Evolutionary conservation across 2,329 filamentous ascomycete species (phyloP).

Genomic region (Colletotrichum phormii): DNA sequence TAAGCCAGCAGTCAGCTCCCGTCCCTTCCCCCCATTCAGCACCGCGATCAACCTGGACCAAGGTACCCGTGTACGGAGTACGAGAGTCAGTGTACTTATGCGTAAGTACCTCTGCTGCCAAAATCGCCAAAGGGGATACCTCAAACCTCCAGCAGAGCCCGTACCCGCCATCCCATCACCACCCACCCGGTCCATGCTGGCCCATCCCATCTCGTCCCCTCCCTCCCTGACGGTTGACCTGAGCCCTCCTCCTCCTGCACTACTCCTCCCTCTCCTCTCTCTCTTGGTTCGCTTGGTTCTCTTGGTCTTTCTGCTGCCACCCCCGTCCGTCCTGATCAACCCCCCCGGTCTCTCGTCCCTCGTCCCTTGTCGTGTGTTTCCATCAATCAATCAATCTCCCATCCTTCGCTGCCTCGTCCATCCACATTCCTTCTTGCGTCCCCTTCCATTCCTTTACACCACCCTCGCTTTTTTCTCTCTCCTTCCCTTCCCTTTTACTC

Average conservation of each 20-base stretch:
- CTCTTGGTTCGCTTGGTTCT: neutral
- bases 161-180: slow-evolving; percentile 19
- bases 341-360: slow-evolving; percentile 9
- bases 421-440: slow-evolving; percentile 39
- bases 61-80: too few relatives aligned
- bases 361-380: slow-evolving; percentile 38
- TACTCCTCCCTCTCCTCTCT: neutral
- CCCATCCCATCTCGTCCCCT: slow-evolving; percentile 27
- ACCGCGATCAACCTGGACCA: neutral
- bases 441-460: slow-evolving; percentile 38
- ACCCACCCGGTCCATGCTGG: neutral
- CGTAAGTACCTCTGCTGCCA: neutral
- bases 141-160: neutral
- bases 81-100: neutral
- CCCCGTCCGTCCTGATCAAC: slow-evolving; percentile 17
- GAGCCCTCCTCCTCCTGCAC: neutral
- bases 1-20: slow-evolving; percentile 1
- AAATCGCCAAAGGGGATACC: too few relatives aligned
- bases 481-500: slow-evolving; percentile 32
- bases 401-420: slow-evolving; percentile 36
- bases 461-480: slow-evolving; percentile 31
- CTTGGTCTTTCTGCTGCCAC: slow-evolving; percentile 19
- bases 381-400: slow-evolving; percentile 39
- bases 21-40: neutral
- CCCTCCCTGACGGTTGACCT: neutral